Percentiles rank a stretch among this genome's conserved stretches.
These are phyloP conservation scores for Wickerhamomyces chaumierensis DNA, from an alignment of 805 yeast species.

Conservation along the genomic window DNA sequence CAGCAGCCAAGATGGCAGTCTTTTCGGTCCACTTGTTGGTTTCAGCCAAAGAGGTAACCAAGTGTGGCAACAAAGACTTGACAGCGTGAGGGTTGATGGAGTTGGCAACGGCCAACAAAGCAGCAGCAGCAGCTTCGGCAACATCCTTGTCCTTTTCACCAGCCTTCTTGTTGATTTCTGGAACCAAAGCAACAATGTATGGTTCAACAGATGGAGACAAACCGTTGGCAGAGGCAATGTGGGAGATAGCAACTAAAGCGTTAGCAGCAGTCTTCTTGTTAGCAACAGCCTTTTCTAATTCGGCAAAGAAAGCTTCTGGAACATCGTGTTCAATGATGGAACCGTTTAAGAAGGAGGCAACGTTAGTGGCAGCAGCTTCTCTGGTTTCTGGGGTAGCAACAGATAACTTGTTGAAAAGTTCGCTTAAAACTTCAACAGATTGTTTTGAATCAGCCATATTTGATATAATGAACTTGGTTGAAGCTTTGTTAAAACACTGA, in stretches of 20 bases:
- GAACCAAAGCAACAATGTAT: conserved; percentile 69
- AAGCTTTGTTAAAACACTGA: neutral
- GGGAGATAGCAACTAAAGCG: conserved; percentile 74
- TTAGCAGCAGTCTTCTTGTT: conserved; percentile 76
- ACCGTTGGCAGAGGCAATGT: conserved; percentile 72
- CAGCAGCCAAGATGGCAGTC: conserved; percentile 77
- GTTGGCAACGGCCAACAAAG: conserved; percentile 66
- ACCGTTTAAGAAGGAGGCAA: conserved; percentile 90
- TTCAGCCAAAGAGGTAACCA: conserved; percentile 53
- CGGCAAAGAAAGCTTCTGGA: conserved; percentile 76
- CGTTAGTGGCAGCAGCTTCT: conserved; percentile 76
- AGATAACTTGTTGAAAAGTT: conserved; percentile 84
- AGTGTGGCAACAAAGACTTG: conserved; percentile 78
- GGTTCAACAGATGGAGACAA: conserved; percentile 95
- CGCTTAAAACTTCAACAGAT: conserved; percentile 69
- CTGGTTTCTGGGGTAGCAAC: conserved; percentile 81
- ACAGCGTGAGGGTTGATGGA: conserved; percentile 89
- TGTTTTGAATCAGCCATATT: conserved; percentile 36
- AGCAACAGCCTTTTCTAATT: conserved; percentile 63
- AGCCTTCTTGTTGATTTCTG: conserved; percentile 60
- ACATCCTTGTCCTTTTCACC: conserved; percentile 85
- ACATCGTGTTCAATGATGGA: conserved; percentile 98
- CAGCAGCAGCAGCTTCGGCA: conserved; percentile 62
- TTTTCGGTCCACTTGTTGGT: conserved; percentile 98
- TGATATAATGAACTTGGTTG: neutral